phyloP scores from a whole-genome alignment of 768 basidiomycete species.

The Kwoniella shandongensis region DNA sequence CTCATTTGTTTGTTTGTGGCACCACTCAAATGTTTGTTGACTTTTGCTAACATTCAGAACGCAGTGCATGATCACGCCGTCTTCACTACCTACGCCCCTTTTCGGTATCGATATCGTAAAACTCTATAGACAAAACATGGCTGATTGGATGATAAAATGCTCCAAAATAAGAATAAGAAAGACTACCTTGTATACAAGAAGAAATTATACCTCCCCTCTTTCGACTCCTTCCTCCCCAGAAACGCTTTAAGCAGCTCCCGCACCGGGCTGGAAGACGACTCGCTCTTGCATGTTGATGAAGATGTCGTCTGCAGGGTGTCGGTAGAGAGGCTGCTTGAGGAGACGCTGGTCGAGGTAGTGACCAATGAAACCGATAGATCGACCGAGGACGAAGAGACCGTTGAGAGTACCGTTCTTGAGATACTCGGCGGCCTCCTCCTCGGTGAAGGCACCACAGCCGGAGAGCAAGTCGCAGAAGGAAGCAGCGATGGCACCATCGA shows the following conservation, averaged over 20 bases:
- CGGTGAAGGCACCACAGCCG: conserved; percentile 88
- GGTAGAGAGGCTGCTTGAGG: conserved; percentile 86
- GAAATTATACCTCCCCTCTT: neutral
- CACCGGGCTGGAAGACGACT: conserved; percentile 41
- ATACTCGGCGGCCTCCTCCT: conserved; percentile 96
- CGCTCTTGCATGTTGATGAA: conserved; percentile 42
- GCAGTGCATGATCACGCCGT: neutral
- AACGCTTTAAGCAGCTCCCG: conserved; percentile 16
- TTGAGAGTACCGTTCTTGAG: conserved; percentile 76
- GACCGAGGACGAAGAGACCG: conserved; percentile 94
- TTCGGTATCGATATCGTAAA: neutral
- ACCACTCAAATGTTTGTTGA: too few relatives aligned
- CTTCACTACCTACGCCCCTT: neutral
- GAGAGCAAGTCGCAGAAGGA: conserved; percentile 94
- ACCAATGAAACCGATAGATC: conserved; percentile 96
- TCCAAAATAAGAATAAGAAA: neutral
- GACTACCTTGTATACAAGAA: conserved; percentile 2
- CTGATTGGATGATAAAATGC: neutral
- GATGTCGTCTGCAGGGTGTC: conserved; percentile 54
- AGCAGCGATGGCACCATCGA: conserved; percentile 86
- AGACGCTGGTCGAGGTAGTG: conserved; percentile 97
- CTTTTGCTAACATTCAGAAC: too few relatives aligned
- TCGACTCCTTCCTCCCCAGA: too few relatives aligned
- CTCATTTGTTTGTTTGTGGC: too few relatives aligned
- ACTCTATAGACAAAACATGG: conserved; percentile 5